Conservation (phyloP, 495 filamentous ascomycete species). For the Penicillium waksmanii region DNA sequence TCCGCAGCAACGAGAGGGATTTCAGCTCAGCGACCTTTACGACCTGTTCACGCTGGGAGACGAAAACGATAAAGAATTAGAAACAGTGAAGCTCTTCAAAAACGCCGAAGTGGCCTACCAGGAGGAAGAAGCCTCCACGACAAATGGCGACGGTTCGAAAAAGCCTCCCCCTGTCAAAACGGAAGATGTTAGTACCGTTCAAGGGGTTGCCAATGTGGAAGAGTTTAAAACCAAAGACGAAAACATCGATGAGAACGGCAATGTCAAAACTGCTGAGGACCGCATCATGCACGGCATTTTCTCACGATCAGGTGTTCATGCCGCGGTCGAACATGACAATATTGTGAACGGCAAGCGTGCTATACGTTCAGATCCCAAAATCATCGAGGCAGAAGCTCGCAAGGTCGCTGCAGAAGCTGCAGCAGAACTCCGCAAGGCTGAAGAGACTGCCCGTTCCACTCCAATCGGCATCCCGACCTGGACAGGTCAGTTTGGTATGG, state of each 20-base stretch:
- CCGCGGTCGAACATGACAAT: conserved; percentile 84
- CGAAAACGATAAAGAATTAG: conserved; percentile 69
- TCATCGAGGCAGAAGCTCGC: conserved; percentile 80
- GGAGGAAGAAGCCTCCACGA: conserved; percentile 29
- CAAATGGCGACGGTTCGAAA: conserved; percentile 28
- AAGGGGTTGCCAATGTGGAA: conserved; percentile 61
- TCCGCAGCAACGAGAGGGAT: conserved; percentile 84
- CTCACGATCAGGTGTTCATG: conserved; percentile 78
- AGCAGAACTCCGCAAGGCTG: conserved; percentile 69
- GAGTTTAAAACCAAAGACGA: conserved; percentile 49
- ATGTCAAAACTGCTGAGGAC: conserved; percentile 50
- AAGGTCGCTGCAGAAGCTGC: conserved; percentile 78
- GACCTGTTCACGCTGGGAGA: conserved; percentile 85
- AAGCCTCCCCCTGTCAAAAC: conserved; percentile 9
- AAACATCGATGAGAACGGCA: conserved; percentile 44
- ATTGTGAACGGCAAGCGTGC: conserved; percentile 73
- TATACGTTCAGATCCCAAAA: conserved; percentile 66
- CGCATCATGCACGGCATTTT: conserved; percentile 88
- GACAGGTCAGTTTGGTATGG: conserved; percentile 82
- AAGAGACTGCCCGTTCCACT: conserved; percentile 67
- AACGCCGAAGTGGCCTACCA: conserved; percentile 73
- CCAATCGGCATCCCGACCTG: conserved; percentile 89
- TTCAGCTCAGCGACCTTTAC: conserved; percentile 83
- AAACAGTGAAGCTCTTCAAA: conserved; percentile 83
- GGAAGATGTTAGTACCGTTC: conserved; percentile 51